Evolutionary conservation across 495 filamentous ascomycete species (phyloP).

Genomic region (Achaetomiella virescens): DNA sequence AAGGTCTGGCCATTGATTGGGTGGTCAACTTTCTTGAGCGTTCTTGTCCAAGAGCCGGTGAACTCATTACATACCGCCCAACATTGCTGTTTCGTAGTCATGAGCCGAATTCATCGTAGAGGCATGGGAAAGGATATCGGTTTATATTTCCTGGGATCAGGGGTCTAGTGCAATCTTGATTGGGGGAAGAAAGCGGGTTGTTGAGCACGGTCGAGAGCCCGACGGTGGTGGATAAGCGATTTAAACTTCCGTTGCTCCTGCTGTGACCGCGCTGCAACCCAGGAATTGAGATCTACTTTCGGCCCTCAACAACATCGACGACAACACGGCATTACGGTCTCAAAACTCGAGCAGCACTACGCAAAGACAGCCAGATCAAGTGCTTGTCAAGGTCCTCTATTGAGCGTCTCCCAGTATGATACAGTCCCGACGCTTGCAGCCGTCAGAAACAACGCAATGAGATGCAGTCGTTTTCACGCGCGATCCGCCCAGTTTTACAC

Average conservation of each 20-base stretch:
- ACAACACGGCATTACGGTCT: too few relatives aligned
- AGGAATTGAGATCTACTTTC: too few relatives aligned
- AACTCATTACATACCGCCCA: background rate
- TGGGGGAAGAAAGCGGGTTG: background rate
- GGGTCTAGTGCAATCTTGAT: background rate
- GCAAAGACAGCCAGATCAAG: background rate
- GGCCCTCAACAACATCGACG: too few relatives aligned
- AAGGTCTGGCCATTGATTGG: conserved; percentile 12
- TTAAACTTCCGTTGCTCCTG: too few relatives aligned
- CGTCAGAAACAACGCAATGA: conserved; percentile 1
- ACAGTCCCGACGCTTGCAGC: conserved; percentile 16
- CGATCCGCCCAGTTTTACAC: background rate
- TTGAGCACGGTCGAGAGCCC: too few relatives aligned
- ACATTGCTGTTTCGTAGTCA: background rate
- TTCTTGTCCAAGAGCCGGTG: background rate
- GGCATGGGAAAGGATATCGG: background rate
- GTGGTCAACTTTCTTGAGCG: background rate
- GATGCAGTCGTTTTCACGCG: background rate
- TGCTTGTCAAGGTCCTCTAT: conserved; percentile 18
- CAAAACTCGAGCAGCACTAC: background rate
- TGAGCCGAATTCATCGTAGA: background rate
- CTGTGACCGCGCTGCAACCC: too few relatives aligned
- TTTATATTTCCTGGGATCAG: background rate
- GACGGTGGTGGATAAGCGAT: too few relatives aligned
- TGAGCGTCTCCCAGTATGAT: conserved; percentile 24